phyloP scores from a whole-genome alignment of 148 eudicot species.

The Fagopyrum homotropicum region DNA sequence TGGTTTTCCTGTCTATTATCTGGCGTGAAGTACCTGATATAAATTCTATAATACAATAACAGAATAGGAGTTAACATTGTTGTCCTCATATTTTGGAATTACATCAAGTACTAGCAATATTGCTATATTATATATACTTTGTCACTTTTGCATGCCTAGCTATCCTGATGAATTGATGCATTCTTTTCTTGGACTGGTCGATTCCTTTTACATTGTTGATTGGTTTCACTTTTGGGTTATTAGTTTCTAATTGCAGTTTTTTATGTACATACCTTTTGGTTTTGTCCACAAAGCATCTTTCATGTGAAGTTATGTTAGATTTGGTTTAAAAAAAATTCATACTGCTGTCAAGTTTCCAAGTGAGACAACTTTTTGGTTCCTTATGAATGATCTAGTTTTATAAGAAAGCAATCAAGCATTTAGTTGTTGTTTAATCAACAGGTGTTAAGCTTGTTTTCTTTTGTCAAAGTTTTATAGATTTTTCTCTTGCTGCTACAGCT shows the following conservation, averaged over 20 bases:
- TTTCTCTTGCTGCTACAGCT: not conserved
- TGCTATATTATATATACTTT: not conserved
- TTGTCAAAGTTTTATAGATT: not conserved
- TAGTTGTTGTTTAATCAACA: not conserved
- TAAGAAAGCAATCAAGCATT: not conserved
- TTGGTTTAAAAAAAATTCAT: not conserved
- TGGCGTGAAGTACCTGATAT: not conserved
- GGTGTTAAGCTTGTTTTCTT: not conserved
- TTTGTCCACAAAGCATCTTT: not conserved
- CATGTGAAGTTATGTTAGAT: not conserved
- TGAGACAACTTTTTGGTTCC: not conserved
- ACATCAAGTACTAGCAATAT: not conserved
- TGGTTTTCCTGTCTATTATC: slow-evolving; percentile 11
- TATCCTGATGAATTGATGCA: not conserved
- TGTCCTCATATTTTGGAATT: not conserved
- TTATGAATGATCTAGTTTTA: not conserved
- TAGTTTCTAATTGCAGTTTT: not conserved
- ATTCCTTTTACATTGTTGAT: no score
- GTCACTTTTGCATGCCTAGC: not conserved
- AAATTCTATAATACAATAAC: not conserved
- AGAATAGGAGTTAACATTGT: not conserved
- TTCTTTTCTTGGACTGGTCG: no score
- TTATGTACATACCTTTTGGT: not conserved
- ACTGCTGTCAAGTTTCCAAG: not conserved
- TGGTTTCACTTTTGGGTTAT: not conserved